Evolutionary conservation across 1,284 basidiomycete genomes (phyloP).

Genomic region (Nidula niveotomentosa): DNA sequence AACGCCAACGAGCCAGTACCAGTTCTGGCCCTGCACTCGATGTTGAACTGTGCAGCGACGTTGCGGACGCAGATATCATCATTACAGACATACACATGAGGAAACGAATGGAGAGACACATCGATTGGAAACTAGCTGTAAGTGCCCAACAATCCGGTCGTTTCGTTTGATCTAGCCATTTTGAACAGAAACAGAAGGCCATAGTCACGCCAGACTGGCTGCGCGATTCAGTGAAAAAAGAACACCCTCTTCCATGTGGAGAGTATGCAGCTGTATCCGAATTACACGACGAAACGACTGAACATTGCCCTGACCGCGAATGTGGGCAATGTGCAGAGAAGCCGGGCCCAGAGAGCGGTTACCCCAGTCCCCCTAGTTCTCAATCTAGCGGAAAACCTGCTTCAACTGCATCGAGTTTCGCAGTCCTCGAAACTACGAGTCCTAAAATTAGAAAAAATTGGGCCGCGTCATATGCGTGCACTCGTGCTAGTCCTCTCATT

Average conservation of each 20-base stretch:
- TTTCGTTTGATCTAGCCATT: not conserved
- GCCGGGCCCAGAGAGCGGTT: not conserved
- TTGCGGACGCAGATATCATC: constrained; percentile 60
- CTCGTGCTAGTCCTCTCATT: constrained; percentile 58
- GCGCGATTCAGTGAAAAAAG: constrained; percentile 46
- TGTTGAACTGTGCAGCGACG: constrained; percentile 29
- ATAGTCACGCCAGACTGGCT: constrained; percentile 74
- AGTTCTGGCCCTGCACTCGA: not conserved
- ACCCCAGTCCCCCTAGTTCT: not conserved
- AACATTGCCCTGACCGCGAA: constrained; percentile 37
- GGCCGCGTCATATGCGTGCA: constrained; percentile 53
- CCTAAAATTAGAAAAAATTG: constrained; percentile 19
- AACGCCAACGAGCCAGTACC: constrained; percentile 23
- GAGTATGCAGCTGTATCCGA: constrained; percentile 54
- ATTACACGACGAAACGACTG: constrained; percentile 42
- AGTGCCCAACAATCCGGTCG: constrained; percentile 20
- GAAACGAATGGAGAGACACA: constrained; percentile 65
- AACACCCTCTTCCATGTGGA: constrained; percentile 44
- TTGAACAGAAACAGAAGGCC: constrained; percentile 53
- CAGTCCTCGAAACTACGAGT: constrained; percentile 14
- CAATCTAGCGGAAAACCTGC: not conserved
- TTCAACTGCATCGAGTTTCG: constrained; percentile 2
- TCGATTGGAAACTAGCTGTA: constrained; percentile 64
- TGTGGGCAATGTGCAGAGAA: constrained; percentile 1
- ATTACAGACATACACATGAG: constrained; percentile 66